Base-by-base conservation (phyloP, 139 green algal species). In the Chlorella sp. region DNA sequence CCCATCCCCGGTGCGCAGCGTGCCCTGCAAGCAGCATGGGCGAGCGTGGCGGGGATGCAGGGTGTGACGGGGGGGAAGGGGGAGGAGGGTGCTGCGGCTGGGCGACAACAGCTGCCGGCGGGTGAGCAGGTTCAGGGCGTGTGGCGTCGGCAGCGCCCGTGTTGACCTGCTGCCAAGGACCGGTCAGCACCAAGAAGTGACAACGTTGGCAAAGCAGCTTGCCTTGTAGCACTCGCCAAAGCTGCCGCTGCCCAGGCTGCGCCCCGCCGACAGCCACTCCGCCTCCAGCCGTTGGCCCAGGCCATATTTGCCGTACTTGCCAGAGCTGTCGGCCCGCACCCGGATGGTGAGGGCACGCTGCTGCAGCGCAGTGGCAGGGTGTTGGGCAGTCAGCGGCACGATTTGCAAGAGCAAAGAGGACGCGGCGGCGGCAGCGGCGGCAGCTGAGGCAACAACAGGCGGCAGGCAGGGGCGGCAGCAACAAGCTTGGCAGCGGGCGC, bases 221-320 rank as follows among this genome's bases (percentile, higher is more conserved):
- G 92, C 93, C 89, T 92, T 79, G 84, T 93, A 95, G 22, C 94
- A 93, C 81, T 94, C 85, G 61, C 93, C 93, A 85, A 94, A 95
- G 37, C 85, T 91, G 39, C 93, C 93, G 79, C 93, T 83, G 64
- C 93, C 93, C 64, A 95, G 81, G 30, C 73, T 36, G n/a, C 84
- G 64, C 15, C 84, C 84, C 1, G 84, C 30, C 48, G 73, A 64
- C 26, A 88, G 84, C 64, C 68, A 75, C 37, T 64, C 40, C 7
- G 84, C 66, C 16, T 88, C 68, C 84, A 88, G 66, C 84, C 39
- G 26, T 48, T 80, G 84, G 34, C 75, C 75, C 75, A 81, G 75
- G 15, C 75, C 75, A 39, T 81, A 81, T 34, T 81, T 81, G 75
- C 75, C 75, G 37, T 81, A 81, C 75, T 81, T 81, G 75, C n/a